These are phyloP conservation scores for Blastobotrys malaysiensis DNA, from an alignment of 1,139 yeast genomes.

Conservation along the genomic window DNA sequence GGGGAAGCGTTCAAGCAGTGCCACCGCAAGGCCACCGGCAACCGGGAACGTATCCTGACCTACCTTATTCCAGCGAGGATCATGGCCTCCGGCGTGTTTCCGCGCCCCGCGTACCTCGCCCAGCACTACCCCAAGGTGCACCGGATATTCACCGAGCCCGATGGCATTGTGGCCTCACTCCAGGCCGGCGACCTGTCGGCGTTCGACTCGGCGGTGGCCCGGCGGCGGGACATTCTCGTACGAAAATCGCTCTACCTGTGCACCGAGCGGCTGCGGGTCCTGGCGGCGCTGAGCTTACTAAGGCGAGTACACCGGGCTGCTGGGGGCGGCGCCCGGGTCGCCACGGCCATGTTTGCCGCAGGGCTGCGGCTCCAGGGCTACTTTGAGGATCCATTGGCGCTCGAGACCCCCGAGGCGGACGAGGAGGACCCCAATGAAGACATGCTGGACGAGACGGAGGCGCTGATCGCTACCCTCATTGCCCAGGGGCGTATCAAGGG, in stretches of 20 bases:
- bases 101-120: constrained; percentile 42
- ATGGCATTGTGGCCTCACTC: constrained; percentile 46
- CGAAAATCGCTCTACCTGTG: constrained; percentile 59
- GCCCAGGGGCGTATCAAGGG: constrained; percentile 65
- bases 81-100: constrained; percentile 30
- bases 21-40: constrained; percentile 20
- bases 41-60: constrained; percentile 36
- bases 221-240: constrained; percentile 48
- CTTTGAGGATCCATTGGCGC: constrained; percentile 9
- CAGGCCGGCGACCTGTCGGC: constrained; percentile 48
- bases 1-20: constrained; percentile 44
- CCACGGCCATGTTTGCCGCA: constrained; percentile 43
- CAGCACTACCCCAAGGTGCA: constrained; percentile 40
- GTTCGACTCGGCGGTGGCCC: constrained; percentile 44
- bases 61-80: constrained; percentile 36
- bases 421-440: constrained; percentile 15
- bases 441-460: constrained; percentile 55
- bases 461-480: constrained; percentile 65
- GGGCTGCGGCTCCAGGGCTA: constrained; percentile 41
- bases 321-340: constrained; percentile 41
- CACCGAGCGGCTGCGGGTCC: constrained; percentile 48
- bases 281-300: constrained; percentile 51
- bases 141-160: constrained; percentile 36
- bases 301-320: constrained; percentile 40
- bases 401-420: constrained; percentile 15